A percentile compares a stretch with the other conserved stretches of the same genome.
These are phyloP conservation scores for Solanum chacoense DNA, from an alignment of 305 asterid species.

Conservation along the genomic window DNA sequence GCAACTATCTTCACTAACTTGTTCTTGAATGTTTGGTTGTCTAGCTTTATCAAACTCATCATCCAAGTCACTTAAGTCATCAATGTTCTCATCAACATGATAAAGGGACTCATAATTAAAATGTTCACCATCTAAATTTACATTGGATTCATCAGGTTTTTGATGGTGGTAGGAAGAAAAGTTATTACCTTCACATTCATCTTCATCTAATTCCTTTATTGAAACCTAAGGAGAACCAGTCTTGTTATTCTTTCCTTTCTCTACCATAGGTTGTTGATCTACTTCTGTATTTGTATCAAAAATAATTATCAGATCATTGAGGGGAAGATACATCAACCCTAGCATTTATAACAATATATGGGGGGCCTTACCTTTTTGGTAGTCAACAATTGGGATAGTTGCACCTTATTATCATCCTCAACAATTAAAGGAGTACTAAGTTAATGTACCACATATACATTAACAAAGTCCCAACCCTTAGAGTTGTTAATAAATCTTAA, in stretches of 20 bases:
- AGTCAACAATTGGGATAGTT: background rate
- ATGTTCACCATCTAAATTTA: background rate
- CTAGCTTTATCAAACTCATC: background rate
- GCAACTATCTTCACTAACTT: fast-evolving
- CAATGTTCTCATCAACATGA: background rate
- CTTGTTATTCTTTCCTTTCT: background rate
- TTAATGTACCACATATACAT: background rate
- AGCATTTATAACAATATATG: background rate
- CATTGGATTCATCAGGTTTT: background rate
- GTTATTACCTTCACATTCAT: background rate
- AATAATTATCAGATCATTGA: fast-evolving
- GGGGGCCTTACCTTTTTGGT: no score
- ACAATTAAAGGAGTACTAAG: background rate
- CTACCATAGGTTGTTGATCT: background rate
- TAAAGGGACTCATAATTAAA: background rate
- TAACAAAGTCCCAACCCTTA: background rate
- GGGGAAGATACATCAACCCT: background rate
- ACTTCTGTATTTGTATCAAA: background rate
- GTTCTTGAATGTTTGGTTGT: background rate
- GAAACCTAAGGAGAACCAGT: background rate
- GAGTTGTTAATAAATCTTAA: background rate
- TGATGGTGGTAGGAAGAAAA: background rate
- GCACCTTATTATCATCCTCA: background rate
- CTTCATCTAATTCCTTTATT: background rate
- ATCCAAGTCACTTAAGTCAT: no score